These are phyloP conservation scores for Paraphoma sp. DNA, from an alignment of 2,329 filamentous ascomycete genomes.

Conservation along the genomic window DNA sequence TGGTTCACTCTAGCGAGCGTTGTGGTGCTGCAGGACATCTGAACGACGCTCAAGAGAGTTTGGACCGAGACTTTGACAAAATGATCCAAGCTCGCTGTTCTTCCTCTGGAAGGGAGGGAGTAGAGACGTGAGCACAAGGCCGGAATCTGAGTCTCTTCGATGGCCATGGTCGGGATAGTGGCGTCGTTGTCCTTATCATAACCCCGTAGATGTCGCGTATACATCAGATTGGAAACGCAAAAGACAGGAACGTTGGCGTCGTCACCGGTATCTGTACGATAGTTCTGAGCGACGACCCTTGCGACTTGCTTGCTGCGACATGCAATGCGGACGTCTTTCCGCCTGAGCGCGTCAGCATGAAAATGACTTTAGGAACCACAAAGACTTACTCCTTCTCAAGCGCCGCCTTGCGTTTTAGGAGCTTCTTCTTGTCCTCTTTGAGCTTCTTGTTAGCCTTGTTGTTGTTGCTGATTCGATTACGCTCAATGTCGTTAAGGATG, in stretches of 20 bases:
- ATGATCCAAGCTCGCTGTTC: slow-evolving; percentile 6
- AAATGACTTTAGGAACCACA: no score
- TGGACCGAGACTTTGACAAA: slow-evolving; percentile 1
- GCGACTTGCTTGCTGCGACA: background rate
- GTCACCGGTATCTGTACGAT: slow-evolving; percentile 16
- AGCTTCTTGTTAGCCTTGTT: slow-evolving; percentile 3
- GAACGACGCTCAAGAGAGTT: slow-evolving; percentile 17
- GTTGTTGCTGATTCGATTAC: slow-evolving; percentile 4
- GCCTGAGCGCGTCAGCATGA: background rate
- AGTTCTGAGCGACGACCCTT: slow-evolving; percentile 15
- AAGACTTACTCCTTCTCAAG: slow-evolving; percentile 4
- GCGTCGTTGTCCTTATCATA: background rate
- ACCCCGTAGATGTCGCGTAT: slow-evolving; percentile 19
- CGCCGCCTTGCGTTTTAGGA: background rate
- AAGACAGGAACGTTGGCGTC: slow-evolving; percentile 13
- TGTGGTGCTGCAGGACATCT: slow-evolving; percentile 23
- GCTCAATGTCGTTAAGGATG: background rate
- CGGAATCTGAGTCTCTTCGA: slow-evolving; percentile 24
- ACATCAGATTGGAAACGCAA: slow-evolving; percentile 27
- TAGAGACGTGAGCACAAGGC: slow-evolving; percentile 15
- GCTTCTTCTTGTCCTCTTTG: background rate
- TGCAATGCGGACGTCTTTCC: background rate
- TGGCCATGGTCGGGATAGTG: slow-evolving; percentile 6
- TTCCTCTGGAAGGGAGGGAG: slow-evolving; percentile 17
- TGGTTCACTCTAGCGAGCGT: slow-evolving; percentile 20